These are phyloP conservation scores for Talaromyces sp. DNA, from an alignment of 2,329 filamentous ascomycete genomes.

Conservation along the genomic window DNA sequence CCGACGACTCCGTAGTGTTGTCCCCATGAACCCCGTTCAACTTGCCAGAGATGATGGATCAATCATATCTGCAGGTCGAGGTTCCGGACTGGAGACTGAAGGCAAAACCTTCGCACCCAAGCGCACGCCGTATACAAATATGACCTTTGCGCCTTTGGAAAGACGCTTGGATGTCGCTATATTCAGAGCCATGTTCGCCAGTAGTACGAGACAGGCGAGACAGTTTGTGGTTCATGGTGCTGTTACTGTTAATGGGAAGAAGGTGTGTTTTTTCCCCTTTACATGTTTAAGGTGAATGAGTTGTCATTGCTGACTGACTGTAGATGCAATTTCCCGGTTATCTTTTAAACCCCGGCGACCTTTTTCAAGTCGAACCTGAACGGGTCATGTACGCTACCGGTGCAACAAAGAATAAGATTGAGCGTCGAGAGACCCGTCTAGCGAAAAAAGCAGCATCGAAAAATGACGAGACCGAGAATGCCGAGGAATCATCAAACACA, in stretches of 20 bases:
- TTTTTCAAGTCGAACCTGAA: constrained; percentile 93
- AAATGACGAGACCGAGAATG: constrained; percentile 21
- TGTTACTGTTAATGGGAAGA: constrained; percentile 94
- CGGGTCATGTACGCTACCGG: constrained; percentile 86
- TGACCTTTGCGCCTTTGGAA: constrained; percentile 90
- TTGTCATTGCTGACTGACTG: constrained; percentile 10
- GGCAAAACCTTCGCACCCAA: constrained; percentile 20
- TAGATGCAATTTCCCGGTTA: constrained; percentile 95
- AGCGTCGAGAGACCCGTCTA: constrained; percentile 36
- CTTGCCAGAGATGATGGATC: constrained; percentile 78
- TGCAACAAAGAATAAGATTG: constrained; percentile 54
- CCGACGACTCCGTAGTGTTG: constrained; percentile 70
- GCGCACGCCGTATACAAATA: constrained; percentile 84
- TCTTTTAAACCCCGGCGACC: constrained; percentile 90
- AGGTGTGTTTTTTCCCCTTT: constrained; percentile 50
- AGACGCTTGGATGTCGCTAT: constrained; percentile 89
- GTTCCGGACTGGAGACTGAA: constrained; percentile 47
- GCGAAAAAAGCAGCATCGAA: constrained; percentile 22
- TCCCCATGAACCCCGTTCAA: constrained; percentile 76
- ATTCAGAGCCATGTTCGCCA: constrained; percentile 89
- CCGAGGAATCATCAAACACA: constrained; percentile 18
- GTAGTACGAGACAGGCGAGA: constrained; percentile 83
- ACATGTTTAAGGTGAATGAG: neutral
- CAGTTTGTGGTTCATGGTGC: constrained; percentile 91
- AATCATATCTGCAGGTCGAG: constrained; percentile 75